Base-by-base conservation (phyloP, 768 basidiomycete species). In the Gymnopilus dilepis region DNA sequence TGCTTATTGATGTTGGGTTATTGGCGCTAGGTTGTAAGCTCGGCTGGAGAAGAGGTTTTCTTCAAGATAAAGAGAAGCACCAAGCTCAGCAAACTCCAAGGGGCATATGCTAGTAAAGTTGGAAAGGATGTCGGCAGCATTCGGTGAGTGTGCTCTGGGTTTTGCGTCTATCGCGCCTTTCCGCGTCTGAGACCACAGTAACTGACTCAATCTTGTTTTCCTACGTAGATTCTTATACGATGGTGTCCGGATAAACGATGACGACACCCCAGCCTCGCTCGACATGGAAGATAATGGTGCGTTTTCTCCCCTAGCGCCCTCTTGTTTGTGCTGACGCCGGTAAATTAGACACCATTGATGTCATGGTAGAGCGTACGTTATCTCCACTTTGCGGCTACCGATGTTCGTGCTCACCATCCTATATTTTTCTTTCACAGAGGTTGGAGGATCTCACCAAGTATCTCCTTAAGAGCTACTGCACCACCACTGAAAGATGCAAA, bases 61-160 rank as follows among this genome's bases (percentile, higher is more conserved):
- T 97, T 97, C 85, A 97, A 97, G 84, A 96, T 97, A 79, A 97
- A 96, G 79, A 86, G 90, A 71, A 91, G 84, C 76, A 96, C 95
- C 43, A 95, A 91, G 80, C 77, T 97, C 67, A 91, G 87, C 82
- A 97, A 97, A 80, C 85, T 97, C 24, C 92, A 95, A 73, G 91
- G 87, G 62, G 95, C 95, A 43, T 97, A 97, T 76, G 95, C 95
- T 58, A 86, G 81, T 73, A 95, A 95, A 71, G 94, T 97, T 15
- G 95, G 95, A 60, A 95, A 95, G 75, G 94, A 96, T 65, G 90
- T 94, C 19, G 67, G 72, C 65, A 91, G 88, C 70, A 95, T 97
- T 71, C 90, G 95, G 95, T 97, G 66, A 69, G 90, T 78, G 6
- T 43, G 2, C 45, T 38, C 12, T 61, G 24, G 53, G 50, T 50